These are phyloP conservation scores for Trichocladium uniseriatum DNA, from an alignment of 495 filamentous ascomycete species.

Conservation along the genomic window DNA sequence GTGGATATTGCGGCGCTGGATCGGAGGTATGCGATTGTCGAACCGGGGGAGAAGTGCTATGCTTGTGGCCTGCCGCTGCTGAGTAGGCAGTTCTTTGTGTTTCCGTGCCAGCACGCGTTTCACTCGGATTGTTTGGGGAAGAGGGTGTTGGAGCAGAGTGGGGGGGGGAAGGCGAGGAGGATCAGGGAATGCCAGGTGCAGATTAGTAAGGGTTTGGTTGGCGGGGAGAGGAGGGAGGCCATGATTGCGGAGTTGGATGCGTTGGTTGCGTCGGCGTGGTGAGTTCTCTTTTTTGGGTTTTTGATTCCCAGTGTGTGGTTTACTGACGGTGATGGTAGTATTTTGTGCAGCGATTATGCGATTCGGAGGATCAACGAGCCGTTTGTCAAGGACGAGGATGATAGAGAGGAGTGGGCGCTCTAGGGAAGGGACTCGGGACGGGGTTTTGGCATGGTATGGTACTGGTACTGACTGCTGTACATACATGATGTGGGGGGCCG, in stretches of 20 bases:
- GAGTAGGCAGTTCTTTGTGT: slow-evolving; percentile 90
- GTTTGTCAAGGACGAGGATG: slow-evolving; percentile 64
- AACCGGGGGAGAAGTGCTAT: slow-evolving; percentile 90
- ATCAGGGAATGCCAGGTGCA: slow-evolving; percentile 78
- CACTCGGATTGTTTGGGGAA: slow-evolving; percentile 86
- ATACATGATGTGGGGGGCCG: background rate
- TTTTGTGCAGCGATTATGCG: slow-evolving; percentile 87
- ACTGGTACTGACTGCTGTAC: no score
- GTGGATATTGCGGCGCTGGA: slow-evolving; percentile 76
- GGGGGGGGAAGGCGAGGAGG: slow-evolving; percentile 62
- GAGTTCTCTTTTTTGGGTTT: slow-evolving; percentile 17
- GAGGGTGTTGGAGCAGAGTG: slow-evolving; percentile 67
- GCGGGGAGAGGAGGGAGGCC: slow-evolving; percentile 59
- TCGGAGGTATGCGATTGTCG: slow-evolving; percentile 87
- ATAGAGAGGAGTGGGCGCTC: slow-evolving; percentile 74
- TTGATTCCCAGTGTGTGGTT: background rate
- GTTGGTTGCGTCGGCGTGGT: slow-evolving; percentile 57
- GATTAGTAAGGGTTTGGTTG: slow-evolving; percentile 61
- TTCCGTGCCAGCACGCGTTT: slow-evolving; percentile 95
- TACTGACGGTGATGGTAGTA: slow-evolving; percentile 37
- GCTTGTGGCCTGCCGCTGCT: slow-evolving; percentile 77
- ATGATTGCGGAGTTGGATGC: slow-evolving; percentile 83
- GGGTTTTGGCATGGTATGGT: background rate
- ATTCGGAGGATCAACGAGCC: slow-evolving; percentile 90
- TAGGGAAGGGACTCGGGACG: no score